Conservation (phyloP, 164 flowering plant species). For the Taxillus chinensis region DNA sequence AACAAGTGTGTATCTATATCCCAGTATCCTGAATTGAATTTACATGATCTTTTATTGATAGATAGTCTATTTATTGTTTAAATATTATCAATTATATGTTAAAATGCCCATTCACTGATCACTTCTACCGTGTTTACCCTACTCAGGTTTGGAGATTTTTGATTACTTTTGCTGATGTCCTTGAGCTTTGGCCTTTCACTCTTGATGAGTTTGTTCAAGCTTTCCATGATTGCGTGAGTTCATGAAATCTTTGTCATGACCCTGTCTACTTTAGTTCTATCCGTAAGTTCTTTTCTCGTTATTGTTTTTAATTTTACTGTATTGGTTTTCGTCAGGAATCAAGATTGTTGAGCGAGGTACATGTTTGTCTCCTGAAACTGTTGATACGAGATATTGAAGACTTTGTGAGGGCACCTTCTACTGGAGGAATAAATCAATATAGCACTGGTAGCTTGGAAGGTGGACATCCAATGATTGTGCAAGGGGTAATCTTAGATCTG, state of each 20-base stretch:
- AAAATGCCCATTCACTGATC: too few species aligned
- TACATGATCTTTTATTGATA: too few species aligned
- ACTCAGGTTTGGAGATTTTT: slow-evolving; percentile 5
- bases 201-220: slow-evolving; percentile 6
- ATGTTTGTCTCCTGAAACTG: background rate
- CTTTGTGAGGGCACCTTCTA: background rate
- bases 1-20: too few species aligned
- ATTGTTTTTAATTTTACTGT: background rate
- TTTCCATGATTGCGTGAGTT: background rate
- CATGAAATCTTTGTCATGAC: background rate
- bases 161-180: slow-evolving; percentile 1
- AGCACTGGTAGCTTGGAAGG: background rate
- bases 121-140: background rate
- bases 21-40: too few species aligned
- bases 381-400: slow-evolving; percentile 4
- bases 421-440: background rate
- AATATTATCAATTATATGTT: too few species aligned
- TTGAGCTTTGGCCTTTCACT: slow-evolving; percentile 3
- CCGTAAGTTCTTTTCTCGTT: too few species aligned
- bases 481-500: slow-evolving; percentile 2
- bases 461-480: background rate
- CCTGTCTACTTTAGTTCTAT: background rate
- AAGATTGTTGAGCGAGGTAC: slow-evolving; percentile 6
- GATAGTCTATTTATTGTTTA: too few species aligned
- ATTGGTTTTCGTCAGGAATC: background rate